Evolutionary conservation across 31 red algal species (phyloP), one percentile per base, ranked within the genome.

Genomic region (Asparagopsis taxiformis): DNA sequence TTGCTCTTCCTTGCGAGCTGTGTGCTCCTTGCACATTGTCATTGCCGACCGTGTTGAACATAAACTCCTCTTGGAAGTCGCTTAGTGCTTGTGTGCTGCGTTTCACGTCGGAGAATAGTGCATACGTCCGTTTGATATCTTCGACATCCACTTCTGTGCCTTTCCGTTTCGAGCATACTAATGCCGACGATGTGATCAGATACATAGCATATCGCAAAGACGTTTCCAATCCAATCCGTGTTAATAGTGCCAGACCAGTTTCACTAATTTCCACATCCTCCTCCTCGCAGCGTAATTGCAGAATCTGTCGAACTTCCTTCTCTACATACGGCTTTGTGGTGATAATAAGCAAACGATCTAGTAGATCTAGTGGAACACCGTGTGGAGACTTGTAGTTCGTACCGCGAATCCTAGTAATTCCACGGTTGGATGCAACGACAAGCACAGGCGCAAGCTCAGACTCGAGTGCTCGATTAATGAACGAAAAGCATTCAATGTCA

Each of bases 401-500:
- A 15, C 97, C 97, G 0, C 97, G 86, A 52, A 99, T 99, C 19
- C 89, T 62, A n/a, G 91, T 92, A 16, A 99, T 85, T 21, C 97
- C 91, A 15, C 97, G 77, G 64, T 99, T 99, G 10, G 87, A 88
- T 30, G 97, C 97, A 61, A 88, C 76, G 0, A 99, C 78, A 21
- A 99, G 78, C 26, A 99, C 80, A 31, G 97, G 92, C 10, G 97
- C 87, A 31, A 99, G 70, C 36, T 92, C 84, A 34, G 74, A 77
- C 55, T 99, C 97, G 19, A 99, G 58, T 20, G 91, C 82, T 35
- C 92, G 65, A 57, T 89, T 96, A 46, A 99, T 80, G 67, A 95
- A 99, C 0, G 97, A 91, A 55, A 99, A 99, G 59, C 97, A 99
- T 75, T 99, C 97, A 34, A 99, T 99, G 65, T 99, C 97, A 29